These are phyloP conservation scores for Pythium sp. DNA, from an alignment of 352 stramenopile species.

Conservation along the genomic window DNA sequence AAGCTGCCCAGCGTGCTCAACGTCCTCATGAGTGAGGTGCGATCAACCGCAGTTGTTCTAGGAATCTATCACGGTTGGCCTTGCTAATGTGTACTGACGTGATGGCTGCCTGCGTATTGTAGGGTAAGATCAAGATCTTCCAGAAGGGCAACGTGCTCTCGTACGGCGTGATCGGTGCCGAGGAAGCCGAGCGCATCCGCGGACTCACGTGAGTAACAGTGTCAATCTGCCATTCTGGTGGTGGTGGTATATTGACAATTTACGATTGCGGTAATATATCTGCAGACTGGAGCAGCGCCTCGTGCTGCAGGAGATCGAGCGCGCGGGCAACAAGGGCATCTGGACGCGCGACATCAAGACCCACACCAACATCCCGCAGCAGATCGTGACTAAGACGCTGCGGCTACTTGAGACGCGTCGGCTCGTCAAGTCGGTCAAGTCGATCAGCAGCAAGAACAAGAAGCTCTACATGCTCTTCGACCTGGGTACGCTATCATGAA, in stretches of 20 bases:
- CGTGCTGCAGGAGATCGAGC: constrained; percentile 94
- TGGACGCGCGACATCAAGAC: constrained; percentile 98
- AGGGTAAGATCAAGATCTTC: constrained; percentile 88
- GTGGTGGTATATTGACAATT: background rate
- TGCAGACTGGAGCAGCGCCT: constrained; percentile 77
- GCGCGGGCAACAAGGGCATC: constrained; percentile 96
- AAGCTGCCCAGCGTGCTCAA: constrained; percentile 84
- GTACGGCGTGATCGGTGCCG: constrained; percentile 76
- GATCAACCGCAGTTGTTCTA: constrained; percentile 1
- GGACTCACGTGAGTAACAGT: constrained; percentile 62
- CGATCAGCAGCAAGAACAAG: constrained; percentile 99
- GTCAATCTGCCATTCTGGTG: background rate
- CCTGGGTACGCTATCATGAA: constrained; percentile 49
- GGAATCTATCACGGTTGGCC: background rate
- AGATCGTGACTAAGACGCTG: constrained; percentile 98
- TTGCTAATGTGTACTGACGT: background rate
- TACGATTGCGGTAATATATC: background rate
- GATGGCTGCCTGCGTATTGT: background rate
- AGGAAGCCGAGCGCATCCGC: constrained; percentile 84
- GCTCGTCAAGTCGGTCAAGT: constrained; percentile 99
- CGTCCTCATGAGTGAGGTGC: constrained; percentile 73
- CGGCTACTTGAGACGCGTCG: constrained; percentile 95
- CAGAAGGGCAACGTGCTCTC: constrained; percentile 84
- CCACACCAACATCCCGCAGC: constrained; percentile 96
- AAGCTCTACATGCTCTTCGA: constrained; percentile 99